These are phyloP conservation scores for Backusella liffmaniae DNA, from an alignment of 192 early-diverging fungal species.

Conservation along the genomic window DNA sequence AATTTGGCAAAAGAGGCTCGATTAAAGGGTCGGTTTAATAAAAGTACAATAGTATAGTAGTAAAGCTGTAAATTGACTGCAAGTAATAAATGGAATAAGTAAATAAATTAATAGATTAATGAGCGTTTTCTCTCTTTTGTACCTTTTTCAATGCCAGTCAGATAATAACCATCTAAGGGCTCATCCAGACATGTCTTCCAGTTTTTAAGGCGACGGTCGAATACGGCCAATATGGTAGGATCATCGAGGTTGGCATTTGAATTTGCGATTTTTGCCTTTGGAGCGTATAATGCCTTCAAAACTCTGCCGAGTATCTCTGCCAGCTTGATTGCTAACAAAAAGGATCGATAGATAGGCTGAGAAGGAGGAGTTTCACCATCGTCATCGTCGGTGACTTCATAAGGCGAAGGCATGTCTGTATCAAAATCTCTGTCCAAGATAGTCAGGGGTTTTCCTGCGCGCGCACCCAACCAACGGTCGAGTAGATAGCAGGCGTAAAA, in stretches of 20 bases:
- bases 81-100: too few relatives aligned
- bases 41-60: slow-evolving; percentile 41
- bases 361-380: not conserved
- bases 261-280: slow-evolving; percentile 44
- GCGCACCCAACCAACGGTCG: slow-evolving; percentile 40
- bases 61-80: slow-evolving; percentile 29
- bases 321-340: slow-evolving; percentile 49
- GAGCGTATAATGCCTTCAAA: slow-evolving; percentile 47
- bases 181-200: slow-evolving; percentile 29
- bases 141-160: slow-evolving; percentile 17
- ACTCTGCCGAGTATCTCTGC: slow-evolving; percentile 50
- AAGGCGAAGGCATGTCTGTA: slow-evolving; percentile 29
- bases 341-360: slow-evolving; percentile 30
- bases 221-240: slow-evolving; percentile 43
- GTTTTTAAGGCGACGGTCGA: slow-evolving; percentile 24
- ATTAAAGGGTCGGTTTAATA: slow-evolving; percentile 51
- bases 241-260: slow-evolving; percentile 40
- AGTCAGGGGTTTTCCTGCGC: slow-evolving; percentile 48
- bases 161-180: slow-evolving; percentile 15
- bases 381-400: slow-evolving; percentile 17
- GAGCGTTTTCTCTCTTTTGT: too few relatives aligned
- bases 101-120: not conserved
- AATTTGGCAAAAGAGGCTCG: not conserved
- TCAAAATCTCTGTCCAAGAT: slow-evolving; percentile 44
- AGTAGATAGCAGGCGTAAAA: slow-evolving; percentile 33